Evolutionary conservation across 2,329 filamentous ascomycete species (phyloP).

Genomic region (Calonectria crousiana): DNA sequence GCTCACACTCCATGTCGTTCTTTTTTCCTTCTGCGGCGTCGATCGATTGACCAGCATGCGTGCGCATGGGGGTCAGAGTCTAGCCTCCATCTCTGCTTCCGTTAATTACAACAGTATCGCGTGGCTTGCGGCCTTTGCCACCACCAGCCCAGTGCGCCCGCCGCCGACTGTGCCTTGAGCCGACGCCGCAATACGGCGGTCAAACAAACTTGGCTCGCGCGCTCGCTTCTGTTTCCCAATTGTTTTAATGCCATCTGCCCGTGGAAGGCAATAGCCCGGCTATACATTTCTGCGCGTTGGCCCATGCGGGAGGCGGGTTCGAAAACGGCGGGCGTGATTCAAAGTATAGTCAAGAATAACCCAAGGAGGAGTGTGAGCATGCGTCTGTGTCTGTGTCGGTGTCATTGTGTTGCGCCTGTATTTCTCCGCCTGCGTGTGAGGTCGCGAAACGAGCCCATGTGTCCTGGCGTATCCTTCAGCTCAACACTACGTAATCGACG

Average conservation of each 20-base stretch:
- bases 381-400: too few species aligned
- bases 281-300: neutral
- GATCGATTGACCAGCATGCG: neutral
- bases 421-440: neutral
- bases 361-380: neutral
- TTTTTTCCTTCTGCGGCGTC: neutral
- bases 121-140: neutral
- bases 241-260: neutral
- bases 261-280: neutral
- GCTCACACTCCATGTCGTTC: neutral
- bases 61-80: neutral
- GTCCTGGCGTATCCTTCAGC: neutral
- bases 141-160: neutral
- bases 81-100: neutral
- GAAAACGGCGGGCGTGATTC: neutral
- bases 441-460: neutral
- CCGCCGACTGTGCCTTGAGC: conserved; percentile 1
- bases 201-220: conserved; percentile 6
- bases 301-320: neutral
- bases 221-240: conserved; percentile 2
- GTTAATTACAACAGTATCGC: conserved; percentile 3
- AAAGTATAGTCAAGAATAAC: neutral
- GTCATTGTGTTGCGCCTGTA: neutral
- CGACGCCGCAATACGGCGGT: neutral
- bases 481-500: neutral